phyloP scores from a whole-genome alignment of 148 eudicot genomes.

The Talinum fruticosum region DNA sequence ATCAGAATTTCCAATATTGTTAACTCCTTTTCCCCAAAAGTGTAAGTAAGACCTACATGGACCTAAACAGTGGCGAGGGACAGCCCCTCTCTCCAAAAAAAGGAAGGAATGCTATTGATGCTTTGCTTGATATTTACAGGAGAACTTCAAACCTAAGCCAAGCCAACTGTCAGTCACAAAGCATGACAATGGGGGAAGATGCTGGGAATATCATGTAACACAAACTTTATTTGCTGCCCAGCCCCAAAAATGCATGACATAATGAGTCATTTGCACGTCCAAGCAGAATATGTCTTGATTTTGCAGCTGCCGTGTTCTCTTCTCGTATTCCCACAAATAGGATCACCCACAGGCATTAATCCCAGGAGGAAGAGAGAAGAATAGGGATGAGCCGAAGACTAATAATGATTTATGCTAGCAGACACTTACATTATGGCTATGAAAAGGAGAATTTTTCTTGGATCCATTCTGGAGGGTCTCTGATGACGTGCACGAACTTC shows the following conservation, averaged over 20 bases:
- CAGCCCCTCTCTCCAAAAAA: background rate
- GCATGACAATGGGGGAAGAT: background rate
- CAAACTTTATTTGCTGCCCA: background rate
- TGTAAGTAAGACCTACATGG: background rate
- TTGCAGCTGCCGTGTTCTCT: too few species aligned
- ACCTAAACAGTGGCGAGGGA: background rate
- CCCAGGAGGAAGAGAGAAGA: background rate
- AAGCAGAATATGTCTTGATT: too few species aligned
- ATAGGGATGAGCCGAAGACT: background rate
- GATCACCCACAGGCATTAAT: too few species aligned
- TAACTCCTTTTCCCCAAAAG: background rate
- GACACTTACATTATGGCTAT: conserved; percentile 85
- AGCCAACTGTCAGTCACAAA: background rate
- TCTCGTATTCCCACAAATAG: too few species aligned
- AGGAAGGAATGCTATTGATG: too few species aligned
- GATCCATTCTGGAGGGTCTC: conserved; percentile 87
- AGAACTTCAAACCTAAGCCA: too few species aligned
- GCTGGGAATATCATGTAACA: background rate
- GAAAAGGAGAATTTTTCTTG: conserved; percentile 85
- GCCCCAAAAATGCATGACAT: too few species aligned
- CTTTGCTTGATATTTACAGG: too few species aligned
- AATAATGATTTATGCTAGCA: conserved; percentile 2
- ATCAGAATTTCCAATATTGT: background rate
- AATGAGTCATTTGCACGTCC: too few species aligned
- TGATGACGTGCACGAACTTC: conserved; percentile 71